A percentile compares a stretch with the other conserved stretches of the same genome.
Evolutionary conservation across 2,329 filamentous ascomycete species (phyloP).

Genomic region (Penicillium sumatraense): DNA sequence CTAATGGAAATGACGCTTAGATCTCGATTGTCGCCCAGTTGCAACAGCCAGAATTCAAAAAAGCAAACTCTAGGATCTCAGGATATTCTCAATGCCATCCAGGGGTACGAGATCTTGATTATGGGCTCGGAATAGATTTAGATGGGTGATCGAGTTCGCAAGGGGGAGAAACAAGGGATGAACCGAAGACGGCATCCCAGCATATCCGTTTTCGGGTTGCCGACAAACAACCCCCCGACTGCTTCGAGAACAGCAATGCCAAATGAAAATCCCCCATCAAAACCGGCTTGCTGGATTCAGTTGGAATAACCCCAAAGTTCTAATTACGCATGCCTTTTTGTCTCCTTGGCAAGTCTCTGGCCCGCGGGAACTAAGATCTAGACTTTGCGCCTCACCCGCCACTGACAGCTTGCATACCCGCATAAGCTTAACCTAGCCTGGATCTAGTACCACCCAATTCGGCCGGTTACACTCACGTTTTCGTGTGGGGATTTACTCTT

Average conservation of each 20-base stretch:
- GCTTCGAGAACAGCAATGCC: slow-evolving; percentile 15
- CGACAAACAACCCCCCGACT: slow-evolving; percentile 10
- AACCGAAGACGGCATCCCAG: slow-evolving; percentile 12
- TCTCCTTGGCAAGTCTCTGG: slow-evolving; percentile 3
- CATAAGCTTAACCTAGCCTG: slow-evolving; percentile 11
- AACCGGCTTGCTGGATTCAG: neutral
- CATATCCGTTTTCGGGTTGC: slow-evolving; percentile 27
- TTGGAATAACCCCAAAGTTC: neutral
- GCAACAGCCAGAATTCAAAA: neutral
- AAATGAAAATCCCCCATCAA: slow-evolving; percentile 10
- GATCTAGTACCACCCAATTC: slow-evolving; percentile 12
- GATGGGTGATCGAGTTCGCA: neutral
- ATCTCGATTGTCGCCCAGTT: neutral
- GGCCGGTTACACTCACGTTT: slow-evolving; percentile 27
- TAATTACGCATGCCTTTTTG: slow-evolving; percentile 9
- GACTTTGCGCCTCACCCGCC: slow-evolving; percentile 8
- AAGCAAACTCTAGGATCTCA: neutral
- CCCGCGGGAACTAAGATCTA: slow-evolving; percentile 13
- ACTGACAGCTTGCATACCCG: slow-evolving; percentile 17
- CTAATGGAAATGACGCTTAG: slow-evolving; percentile 14
- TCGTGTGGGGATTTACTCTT: neutral
- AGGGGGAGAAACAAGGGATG: slow-evolving; percentile 1
- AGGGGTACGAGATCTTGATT: neutral
- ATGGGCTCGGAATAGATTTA: neutral
- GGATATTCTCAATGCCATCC: neutral